Conservation (phyloP, 1,284 basidiomycete genomes). For the Amylostereum areolatum region DNA sequence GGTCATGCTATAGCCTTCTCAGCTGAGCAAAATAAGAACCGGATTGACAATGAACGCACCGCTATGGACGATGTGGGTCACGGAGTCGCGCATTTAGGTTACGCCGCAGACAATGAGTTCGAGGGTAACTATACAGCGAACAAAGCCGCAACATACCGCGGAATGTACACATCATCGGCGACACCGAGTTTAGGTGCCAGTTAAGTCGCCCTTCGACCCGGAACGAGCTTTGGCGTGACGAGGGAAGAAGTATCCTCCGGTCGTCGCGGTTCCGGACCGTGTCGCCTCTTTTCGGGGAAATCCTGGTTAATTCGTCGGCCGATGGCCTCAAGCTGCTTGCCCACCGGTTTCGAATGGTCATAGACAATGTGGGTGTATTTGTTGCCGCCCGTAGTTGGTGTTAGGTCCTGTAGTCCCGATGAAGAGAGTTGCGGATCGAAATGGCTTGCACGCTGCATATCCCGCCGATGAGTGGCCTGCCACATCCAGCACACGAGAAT, state of each 20-base stretch:
- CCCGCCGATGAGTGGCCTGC: too few relatives aligned
- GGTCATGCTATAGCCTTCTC: constrained; percentile 22
- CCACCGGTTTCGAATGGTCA: constrained; percentile 19
- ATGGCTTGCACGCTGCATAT: constrained; percentile 30
- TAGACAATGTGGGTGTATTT: constrained; percentile 27
- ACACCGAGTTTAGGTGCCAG: constrained; percentile 18
- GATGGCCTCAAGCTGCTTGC: constrained; percentile 21
- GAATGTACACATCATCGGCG: not conserved
- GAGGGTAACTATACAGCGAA: too few relatives aligned
- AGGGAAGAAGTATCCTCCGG: constrained; percentile 19
- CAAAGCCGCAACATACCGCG: too few relatives aligned
- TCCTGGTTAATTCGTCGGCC: constrained; percentile 25
- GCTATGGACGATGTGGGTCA: constrained; percentile 31
- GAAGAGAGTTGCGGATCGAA: constrained; percentile 33
- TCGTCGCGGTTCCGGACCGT: not conserved
- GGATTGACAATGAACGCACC: constrained; percentile 14
- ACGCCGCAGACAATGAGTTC: too few relatives aligned
- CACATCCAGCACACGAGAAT: too few relatives aligned
- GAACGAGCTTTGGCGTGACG: constrained; percentile 25
- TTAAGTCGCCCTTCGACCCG: constrained; percentile 22
- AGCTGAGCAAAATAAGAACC: not conserved
- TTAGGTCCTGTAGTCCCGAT: constrained; percentile 21
- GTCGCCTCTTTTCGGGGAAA: constrained; percentile 16
- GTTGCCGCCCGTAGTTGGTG: constrained; percentile 12
- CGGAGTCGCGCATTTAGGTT: constrained; percentile 15